phyloP scores from a whole-genome alignment of 495 filamentous ascomycete species.

The Aspergillus nanangensis region DNA sequence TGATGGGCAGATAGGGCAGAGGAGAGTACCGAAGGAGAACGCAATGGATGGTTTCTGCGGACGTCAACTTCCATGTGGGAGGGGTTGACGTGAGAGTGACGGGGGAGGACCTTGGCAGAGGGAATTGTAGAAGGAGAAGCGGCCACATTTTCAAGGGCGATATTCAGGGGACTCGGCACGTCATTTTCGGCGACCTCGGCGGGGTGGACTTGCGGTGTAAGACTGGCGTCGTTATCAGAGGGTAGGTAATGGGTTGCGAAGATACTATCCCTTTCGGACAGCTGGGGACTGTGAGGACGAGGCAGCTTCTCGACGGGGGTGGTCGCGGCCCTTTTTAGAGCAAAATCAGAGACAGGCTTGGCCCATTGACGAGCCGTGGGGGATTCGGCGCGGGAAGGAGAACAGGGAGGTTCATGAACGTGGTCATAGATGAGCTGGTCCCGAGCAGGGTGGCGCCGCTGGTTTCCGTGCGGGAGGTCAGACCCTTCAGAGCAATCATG shows the following conservation, averaged over 20 bases:
- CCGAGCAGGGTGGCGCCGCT: conserved; percentile 37
- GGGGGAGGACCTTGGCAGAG: conserved; percentile 34
- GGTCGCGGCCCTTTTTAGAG: conserved; percentile 36
- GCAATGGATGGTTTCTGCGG: conserved; percentile 33
- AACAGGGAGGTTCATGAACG: conserved; percentile 25
- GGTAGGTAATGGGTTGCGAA: conserved; percentile 57
- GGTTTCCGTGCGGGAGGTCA: conserved; percentile 30
- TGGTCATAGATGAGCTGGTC: conserved; percentile 31
- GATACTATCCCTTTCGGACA: conserved; percentile 61
- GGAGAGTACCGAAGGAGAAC: conserved; percentile 27
- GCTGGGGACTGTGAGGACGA: conserved; percentile 41
- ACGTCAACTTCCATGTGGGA: conserved; percentile 45
- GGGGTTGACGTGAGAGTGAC: conserved; percentile 25
- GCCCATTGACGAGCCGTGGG: conserved; percentile 36
- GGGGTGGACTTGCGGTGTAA: conserved; percentile 46
- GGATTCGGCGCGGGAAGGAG: conserved; percentile 39
- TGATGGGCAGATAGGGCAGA: conserved; percentile 21
- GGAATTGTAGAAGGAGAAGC: conserved; percentile 28
- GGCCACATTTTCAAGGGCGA: conserved; percentile 27
- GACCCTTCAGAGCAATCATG: conserved; percentile 41
- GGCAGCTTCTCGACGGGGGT: conserved; percentile 23
- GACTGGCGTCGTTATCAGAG: conserved; percentile 40
- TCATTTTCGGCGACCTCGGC: conserved; percentile 28
- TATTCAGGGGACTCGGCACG: conserved; percentile 23
- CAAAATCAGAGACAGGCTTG: conserved; percentile 21